These are phyloP conservation scores for Rhodotorula sp. DNA, from an alignment of 1,284 basidiomycete species.

Conservation along the genomic window DNA sequence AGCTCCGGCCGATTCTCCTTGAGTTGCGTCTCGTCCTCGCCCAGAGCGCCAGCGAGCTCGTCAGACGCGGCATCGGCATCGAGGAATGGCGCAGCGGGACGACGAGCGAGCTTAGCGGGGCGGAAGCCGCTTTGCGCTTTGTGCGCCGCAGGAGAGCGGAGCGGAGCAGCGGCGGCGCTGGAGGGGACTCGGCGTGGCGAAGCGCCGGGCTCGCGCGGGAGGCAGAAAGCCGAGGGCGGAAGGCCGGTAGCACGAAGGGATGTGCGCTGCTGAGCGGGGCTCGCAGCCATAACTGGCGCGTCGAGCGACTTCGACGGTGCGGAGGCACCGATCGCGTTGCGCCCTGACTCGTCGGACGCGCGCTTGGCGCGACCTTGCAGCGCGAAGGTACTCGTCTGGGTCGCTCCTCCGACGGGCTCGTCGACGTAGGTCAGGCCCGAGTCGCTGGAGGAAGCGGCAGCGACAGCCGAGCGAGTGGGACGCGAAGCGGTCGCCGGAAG, in stretches of 20 bases:
- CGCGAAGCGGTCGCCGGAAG: too few relatives aligned
- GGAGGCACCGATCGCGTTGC: background rate
- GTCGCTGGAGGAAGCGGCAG: background rate
- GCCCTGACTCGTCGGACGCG: background rate
- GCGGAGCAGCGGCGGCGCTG: background rate
- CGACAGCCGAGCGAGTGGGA: background rate
- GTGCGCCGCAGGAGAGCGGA: background rate
- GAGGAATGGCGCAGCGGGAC: background rate
- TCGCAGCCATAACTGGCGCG: background rate
- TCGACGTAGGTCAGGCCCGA: slow-evolving; percentile 9
- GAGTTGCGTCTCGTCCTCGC: background rate
- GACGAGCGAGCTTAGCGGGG: too few relatives aligned
- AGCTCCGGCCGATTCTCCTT: background rate
- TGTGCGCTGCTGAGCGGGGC: background rate
- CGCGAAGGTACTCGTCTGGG: background rate
- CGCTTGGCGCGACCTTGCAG: background rate
- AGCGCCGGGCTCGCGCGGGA: background rate
- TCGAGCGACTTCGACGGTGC: background rate
- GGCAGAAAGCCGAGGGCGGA: background rate
- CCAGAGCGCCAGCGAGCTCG: too few relatives aligned
- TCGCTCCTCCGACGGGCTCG: background rate
- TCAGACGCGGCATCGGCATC: background rate
- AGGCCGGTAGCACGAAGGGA: background rate
- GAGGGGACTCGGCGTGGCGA: background rate
- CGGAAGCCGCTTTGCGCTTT: too few relatives aligned